Percentiles rank a stretch among this genome's conserved stretches.
These are phyloP conservation scores for Penicillium psychrosexuale DNA, from an alignment of 2,329 filamentous ascomycete species.

Conservation along the genomic window DNA sequence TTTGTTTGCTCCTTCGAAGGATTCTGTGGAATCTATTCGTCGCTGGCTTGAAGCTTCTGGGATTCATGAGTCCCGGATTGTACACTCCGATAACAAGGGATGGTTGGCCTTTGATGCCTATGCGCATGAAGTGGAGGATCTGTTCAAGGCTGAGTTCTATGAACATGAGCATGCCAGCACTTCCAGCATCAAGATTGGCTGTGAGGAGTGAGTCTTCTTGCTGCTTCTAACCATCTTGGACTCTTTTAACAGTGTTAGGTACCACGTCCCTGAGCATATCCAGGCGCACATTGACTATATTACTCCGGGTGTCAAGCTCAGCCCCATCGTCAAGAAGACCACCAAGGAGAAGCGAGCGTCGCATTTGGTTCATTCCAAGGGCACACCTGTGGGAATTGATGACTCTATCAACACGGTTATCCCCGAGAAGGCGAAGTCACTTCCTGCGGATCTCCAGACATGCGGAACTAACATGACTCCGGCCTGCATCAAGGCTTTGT, in stretches of 20 bases:
- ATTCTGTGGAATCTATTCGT: conserved; percentile 51
- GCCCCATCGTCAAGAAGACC: conserved; percentile 27
- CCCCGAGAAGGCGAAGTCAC: conserved; percentile 16
- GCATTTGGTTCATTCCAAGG: conserved; percentile 14
- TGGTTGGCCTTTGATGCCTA: conserved; percentile 58
- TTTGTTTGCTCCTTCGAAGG: conserved; percentile 42
- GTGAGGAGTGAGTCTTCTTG: conserved; percentile 37
- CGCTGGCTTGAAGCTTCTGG: conserved; percentile 55
- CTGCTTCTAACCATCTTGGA: not conserved
- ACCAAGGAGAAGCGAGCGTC: conserved; percentile 22
- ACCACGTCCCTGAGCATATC: conserved; percentile 51
- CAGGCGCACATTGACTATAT: conserved; percentile 55
- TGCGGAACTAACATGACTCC: conserved; percentile 59
- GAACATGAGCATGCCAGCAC: conserved; percentile 45
- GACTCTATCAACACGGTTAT: conserved; percentile 5
- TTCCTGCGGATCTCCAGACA: conserved; percentile 31
- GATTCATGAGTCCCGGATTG: conserved; percentile 49
- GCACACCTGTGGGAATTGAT: not conserved
- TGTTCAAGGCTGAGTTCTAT: conserved; percentile 55
- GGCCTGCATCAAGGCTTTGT: conserved; percentile 53
- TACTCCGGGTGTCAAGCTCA: conserved; percentile 55
- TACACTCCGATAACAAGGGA: conserved; percentile 50
- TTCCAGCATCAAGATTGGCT: conserved; percentile 30
- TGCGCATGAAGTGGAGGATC: conserved; percentile 51
- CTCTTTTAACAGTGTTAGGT: conserved; percentile 24